Evolutionary conservation across 2,329 filamentous ascomycete genomes (phyloP), one percentile per base, ranked within the genome.

Genomic region (Fusarium sp.): DNA sequence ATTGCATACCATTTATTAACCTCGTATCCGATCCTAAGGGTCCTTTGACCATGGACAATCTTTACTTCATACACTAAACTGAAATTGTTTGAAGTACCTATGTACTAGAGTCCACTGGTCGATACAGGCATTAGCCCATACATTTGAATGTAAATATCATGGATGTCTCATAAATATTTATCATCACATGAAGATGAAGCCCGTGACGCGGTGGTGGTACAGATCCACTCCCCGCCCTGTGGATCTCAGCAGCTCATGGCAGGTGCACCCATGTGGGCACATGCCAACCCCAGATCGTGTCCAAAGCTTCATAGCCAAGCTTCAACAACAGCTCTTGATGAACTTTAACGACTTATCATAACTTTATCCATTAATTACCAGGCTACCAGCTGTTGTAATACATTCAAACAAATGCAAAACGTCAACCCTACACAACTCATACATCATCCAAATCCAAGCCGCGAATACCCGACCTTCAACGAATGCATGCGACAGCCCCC

Each of bases 211-310:
- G 32, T 58, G 3, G 44, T 47, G 30, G 58, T 67, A 54, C 44
- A 55, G 62, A 59, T 67, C 68, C 68, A 70, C 64, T 64, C 67
- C 67, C 59, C 59, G 43, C 67, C 46, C 46, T 54, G 58, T 65
- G 59, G 68, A 71, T 61, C 67, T 59, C 63, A 44, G 62, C 45
- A 67, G 67, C 52, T 70, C 47, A 67, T 67, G 63, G 67, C 68
- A 70, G 63, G 68, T 69, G 64, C 62, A 70, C 67, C 58, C 58
- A 71, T 25, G 58, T 67, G 62, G 59, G 64, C 68, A 71, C 68
- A 70, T 70, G 68, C 68, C 68, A 69, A 71, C 68, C 63, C 63
- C 65, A 32, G 63, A 57, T 61, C 52, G 63, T 65, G 32, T 63
- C 51, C 58, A 67, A 46, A 67, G 63, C 63, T 67, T 46, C 55